Conservation (phyloP, 2,329 filamentous ascomycete species). For the Verticillium klebahnii region DNA sequence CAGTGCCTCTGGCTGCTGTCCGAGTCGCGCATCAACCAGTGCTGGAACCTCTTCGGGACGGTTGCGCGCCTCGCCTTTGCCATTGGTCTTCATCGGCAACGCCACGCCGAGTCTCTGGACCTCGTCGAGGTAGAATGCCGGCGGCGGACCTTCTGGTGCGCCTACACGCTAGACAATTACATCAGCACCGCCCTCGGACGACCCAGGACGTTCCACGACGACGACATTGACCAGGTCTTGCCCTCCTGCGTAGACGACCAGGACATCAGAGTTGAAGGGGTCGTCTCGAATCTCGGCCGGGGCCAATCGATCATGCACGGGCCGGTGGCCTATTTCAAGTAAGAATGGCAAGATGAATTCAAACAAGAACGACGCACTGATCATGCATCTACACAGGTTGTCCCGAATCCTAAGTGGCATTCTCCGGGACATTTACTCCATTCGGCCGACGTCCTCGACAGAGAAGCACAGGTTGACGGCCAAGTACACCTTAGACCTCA, state of each 20-base stretch:
- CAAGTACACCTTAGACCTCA: constrained; percentile 22
- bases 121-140: constrained; percentile 24
- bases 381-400: constrained; percentile 14
- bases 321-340: constrained; percentile 27
- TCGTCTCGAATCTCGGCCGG: not conserved
- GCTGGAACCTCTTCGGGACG: constrained; percentile 40
- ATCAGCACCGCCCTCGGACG: constrained; percentile 57
- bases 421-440: constrained; percentile 26
- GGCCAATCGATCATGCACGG: constrained; percentile 20
- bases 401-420: constrained; percentile 28
- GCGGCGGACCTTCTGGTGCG: constrained; percentile 54
- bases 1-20: constrained; percentile 38
- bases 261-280: no score
- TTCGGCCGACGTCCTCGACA: constrained; percentile 22
- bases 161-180: constrained; percentile 60
- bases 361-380: not conserved
- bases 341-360: not conserved
- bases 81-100: constrained; percentile 32
- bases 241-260: constrained; percentile 48
- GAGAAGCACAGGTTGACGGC: constrained; percentile 18
- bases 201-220: constrained; percentile 56
- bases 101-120: constrained; percentile 23
- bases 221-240: constrained; percentile 59
- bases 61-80: constrained; percentile 28
- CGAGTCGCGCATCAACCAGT: constrained; percentile 39